These are phyloP conservation scores for Talaromyces sp. DNA, from an alignment of 2,329 filamentous ascomycete species.

Conservation along the genomic window DNA sequence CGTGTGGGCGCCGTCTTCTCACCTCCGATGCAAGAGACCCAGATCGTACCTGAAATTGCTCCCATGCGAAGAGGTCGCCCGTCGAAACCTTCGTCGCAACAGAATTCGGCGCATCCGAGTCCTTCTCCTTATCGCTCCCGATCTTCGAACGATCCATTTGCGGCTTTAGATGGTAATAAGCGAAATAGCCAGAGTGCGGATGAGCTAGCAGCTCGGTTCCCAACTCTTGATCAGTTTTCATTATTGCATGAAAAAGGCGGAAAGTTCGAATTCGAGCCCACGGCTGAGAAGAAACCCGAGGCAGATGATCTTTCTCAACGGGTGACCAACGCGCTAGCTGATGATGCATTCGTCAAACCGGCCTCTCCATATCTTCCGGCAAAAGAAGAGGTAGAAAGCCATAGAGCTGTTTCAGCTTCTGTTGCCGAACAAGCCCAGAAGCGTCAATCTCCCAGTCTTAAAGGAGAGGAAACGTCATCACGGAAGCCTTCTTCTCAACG, in stretches of 20 bases:
- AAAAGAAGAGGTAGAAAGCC: constrained; percentile 29
- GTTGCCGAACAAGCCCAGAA: constrained; percentile 22
- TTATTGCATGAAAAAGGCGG: constrained; percentile 77
- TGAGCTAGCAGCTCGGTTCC: constrained; percentile 80
- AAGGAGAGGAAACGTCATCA: constrained; percentile 30
- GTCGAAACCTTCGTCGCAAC: constrained; percentile 48
- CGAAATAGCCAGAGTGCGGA: constrained; percentile 57
- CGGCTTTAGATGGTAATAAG: constrained; percentile 71
- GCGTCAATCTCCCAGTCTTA: constrained; percentile 23
- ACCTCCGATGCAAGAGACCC: constrained; percentile 66
- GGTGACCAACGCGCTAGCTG: constrained; percentile 72
- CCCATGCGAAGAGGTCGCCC: constrained; percentile 90
- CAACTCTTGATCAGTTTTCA: constrained; percentile 88
- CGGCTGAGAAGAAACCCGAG: constrained; percentile 41
- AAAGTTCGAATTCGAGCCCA: constrained; percentile 76
- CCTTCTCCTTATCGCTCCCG: constrained; percentile 61
- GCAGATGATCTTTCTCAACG: constrained; percentile 59
- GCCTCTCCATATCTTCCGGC: constrained; percentile 28
- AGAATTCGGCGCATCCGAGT: constrained; percentile 54
- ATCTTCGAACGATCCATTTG: constrained; percentile 75
- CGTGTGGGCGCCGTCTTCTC: constrained; percentile 78
- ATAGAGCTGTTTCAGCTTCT: constrained; percentile 26
- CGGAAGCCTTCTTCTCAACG: constrained; percentile 34
- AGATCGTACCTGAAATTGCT: constrained; percentile 78
- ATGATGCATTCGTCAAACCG: constrained; percentile 70